phyloP scores from a whole-genome alignment of 2,329 filamentous ascomycete genomes.

The Fusarium dimerum region DNA sequence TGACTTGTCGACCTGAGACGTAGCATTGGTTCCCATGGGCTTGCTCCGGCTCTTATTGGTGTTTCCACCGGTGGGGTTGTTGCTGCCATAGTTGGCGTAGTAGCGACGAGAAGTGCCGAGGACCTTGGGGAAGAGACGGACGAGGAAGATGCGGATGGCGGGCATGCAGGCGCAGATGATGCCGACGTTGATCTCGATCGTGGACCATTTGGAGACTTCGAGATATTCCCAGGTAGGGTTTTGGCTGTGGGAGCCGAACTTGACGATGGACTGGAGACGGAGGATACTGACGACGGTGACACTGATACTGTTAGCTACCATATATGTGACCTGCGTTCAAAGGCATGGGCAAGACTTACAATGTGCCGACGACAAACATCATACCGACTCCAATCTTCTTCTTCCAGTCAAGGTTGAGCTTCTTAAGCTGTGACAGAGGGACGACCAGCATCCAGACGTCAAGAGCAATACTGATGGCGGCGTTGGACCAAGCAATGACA shows the following conservation, averaged over 20 bases:
- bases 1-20: slow-evolving; percentile 26
- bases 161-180: slow-evolving; percentile 44
- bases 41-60: slow-evolving; percentile 10
- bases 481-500: slow-evolving; percentile 51
- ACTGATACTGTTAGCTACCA: slow-evolving; percentile 20
- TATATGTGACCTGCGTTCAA: too few relatives aligned
- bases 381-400: slow-evolving; percentile 50
- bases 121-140: slow-evolving; percentile 38
- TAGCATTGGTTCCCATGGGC: slow-evolving; percentile 22
- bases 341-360: slow-evolving; percentile 34
- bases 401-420: slow-evolving; percentile 45
- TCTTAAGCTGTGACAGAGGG: slow-evolving; percentile 46
- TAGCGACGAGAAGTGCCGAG: too few relatives aligned
- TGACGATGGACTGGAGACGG: slow-evolving; percentile 36
- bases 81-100: too few relatives aligned
- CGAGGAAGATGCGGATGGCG: slow-evolving; percentile 36
- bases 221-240: slow-evolving; percentile 40
- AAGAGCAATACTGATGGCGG: slow-evolving; percentile 52
- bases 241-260: slow-evolving; percentile 25
- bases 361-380: slow-evolving; percentile 54
- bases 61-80: slow-evolving; percentile 10
- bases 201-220: slow-evolving; percentile 37
- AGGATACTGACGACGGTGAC: slow-evolving; percentile 42
- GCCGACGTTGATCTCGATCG: slow-evolving; percentile 40
- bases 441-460: slow-evolving; percentile 55